These are phyloP conservation scores for Cucumis variabilis DNA, from an alignment of 331 rosid species.

Conservation along the genomic window DNA sequence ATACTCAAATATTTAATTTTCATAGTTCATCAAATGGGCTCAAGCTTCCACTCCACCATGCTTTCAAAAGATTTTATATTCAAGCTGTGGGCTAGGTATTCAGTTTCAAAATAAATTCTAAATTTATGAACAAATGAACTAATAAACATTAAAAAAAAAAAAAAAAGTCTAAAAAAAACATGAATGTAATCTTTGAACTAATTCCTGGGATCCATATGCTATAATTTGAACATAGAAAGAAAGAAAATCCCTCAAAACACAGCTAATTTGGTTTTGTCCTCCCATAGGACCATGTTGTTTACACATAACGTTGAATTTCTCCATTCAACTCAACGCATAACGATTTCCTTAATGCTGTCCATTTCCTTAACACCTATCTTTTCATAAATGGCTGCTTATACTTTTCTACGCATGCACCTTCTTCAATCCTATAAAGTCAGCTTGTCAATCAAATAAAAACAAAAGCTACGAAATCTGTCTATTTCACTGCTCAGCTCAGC, in stretches of 20 bases:
- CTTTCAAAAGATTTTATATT: too few relatives aligned
- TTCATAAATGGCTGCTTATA: slow-evolving; percentile 22
- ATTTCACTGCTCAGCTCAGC: slow-evolving; percentile 7
- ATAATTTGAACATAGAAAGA: not conserved
- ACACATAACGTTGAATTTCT: not conserved
- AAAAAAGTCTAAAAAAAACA: too few relatives aligned
- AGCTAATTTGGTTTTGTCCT: not conserved
- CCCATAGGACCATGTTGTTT: slow-evolving; percentile 13
- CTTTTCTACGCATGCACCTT: slow-evolving; percentile 12
- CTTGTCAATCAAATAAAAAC: not conserved
- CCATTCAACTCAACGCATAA: slow-evolving; percentile 1
- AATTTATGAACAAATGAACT: too few relatives aligned
- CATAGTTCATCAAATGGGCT: too few relatives aligned
- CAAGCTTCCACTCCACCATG: too few relatives aligned
- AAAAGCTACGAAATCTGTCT: not conserved
- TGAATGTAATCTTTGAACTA: too few relatives aligned
- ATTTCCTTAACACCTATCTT: not conserved
- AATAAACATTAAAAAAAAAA: too few relatives aligned
- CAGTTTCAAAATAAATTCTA: not conserved
- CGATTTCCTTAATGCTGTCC: slow-evolving; percentile 1
- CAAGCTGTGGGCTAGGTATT: not conserved
- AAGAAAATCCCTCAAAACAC: not conserved
- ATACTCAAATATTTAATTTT: too few relatives aligned
- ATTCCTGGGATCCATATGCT: not conserved
- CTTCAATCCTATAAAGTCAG: not conserved